These are phyloP conservation scores for Penicillium sp. DNA, from an alignment of 2,329 filamentous ascomycete genomes.

Conservation along the genomic window DNA sequence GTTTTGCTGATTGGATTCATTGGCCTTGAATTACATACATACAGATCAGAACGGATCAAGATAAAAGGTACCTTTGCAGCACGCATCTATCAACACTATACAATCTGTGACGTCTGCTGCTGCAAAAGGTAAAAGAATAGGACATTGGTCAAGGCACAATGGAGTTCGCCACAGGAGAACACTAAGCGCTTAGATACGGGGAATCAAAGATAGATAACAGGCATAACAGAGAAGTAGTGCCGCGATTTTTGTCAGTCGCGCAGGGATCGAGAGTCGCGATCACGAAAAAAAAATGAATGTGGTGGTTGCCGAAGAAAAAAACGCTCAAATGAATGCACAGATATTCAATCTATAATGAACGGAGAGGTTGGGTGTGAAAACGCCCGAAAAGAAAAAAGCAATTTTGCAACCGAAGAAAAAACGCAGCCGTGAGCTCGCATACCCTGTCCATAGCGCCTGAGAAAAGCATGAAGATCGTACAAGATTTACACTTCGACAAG, in stretches of 20 bases:
- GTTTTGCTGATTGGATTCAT: slow-evolving; percentile 2
- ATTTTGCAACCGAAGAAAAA: slow-evolving; percentile 20
- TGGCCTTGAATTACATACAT: slow-evolving; percentile 29
- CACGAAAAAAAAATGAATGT: slow-evolving; percentile 18
- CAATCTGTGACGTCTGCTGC: slow-evolving; percentile 3
- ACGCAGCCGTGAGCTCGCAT: slow-evolving; percentile 23
- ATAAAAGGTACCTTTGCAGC: slow-evolving; percentile 8
- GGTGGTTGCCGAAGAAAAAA: slow-evolving; percentile 11
- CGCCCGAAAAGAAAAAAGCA: slow-evolving; percentile 12
- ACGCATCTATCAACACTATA: slow-evolving; percentile 3
- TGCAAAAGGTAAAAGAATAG: slow-evolving; percentile 4
- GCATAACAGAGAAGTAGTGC: slow-evolving; percentile 4
- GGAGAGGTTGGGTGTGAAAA: slow-evolving; percentile 9
- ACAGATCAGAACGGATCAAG: slow-evolving; percentile 13
- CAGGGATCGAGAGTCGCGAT: slow-evolving; percentile 14
- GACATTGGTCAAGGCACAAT: slow-evolving; percentile 12
- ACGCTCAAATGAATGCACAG: slow-evolving; percentile 16
- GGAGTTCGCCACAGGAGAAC: neutral
- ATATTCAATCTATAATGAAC: slow-evolving; percentile 18
- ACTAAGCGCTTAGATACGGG: slow-evolving; percentile 17
- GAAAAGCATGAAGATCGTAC: slow-evolving; percentile 38
- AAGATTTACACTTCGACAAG: slow-evolving; percentile 26
- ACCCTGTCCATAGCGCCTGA: slow-evolving; percentile 32
- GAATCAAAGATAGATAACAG: slow-evolving; percentile 20
- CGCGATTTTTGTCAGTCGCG: slow-evolving; percentile 13